Evolutionary conservation across 768 basidiomycete species (phyloP).

Genomic region (Pleurotus giganteus): DNA sequence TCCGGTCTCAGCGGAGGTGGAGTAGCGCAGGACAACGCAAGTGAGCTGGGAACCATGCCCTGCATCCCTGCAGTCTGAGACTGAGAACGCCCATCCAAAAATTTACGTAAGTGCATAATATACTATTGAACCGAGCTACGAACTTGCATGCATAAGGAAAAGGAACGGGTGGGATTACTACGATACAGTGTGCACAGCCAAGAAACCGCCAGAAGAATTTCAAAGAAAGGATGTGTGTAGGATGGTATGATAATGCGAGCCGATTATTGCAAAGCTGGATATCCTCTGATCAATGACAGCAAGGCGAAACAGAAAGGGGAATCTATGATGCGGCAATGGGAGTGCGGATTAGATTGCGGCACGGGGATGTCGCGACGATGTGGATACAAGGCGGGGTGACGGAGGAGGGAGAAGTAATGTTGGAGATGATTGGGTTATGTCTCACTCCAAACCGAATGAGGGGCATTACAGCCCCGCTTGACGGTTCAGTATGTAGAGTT

Average conservation of each 20-base stretch:
- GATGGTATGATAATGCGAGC: background rate
- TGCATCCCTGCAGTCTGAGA: too few relatives aligned
- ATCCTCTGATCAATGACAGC: background rate
- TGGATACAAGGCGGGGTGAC: background rate
- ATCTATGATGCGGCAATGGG: background rate
- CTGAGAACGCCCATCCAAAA: background rate
- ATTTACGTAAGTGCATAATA: background rate
- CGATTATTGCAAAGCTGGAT: background rate
- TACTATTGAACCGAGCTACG: background rate
- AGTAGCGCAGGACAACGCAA: too few relatives aligned
- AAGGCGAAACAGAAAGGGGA: background rate
- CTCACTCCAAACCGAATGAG: too few relatives aligned
- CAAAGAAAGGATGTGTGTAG: background rate
- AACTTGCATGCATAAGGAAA: background rate
- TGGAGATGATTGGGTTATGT: background rate
- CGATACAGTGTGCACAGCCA: background rate
- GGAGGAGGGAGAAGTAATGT: background rate
- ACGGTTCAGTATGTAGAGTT: slow-evolving; percentile 73
- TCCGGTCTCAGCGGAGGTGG: too few relatives aligned
- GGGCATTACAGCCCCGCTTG: slow-evolving; percentile 57
- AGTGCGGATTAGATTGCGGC: background rate
- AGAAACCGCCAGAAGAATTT: background rate
- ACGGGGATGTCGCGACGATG: background rate
- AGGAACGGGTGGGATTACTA: background rate
- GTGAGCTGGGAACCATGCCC: too few relatives aligned